Evolutionary conservation across 768 basidiomycete genomes (phyloP).

Genomic region (Trametes cinnabarina): DNA sequence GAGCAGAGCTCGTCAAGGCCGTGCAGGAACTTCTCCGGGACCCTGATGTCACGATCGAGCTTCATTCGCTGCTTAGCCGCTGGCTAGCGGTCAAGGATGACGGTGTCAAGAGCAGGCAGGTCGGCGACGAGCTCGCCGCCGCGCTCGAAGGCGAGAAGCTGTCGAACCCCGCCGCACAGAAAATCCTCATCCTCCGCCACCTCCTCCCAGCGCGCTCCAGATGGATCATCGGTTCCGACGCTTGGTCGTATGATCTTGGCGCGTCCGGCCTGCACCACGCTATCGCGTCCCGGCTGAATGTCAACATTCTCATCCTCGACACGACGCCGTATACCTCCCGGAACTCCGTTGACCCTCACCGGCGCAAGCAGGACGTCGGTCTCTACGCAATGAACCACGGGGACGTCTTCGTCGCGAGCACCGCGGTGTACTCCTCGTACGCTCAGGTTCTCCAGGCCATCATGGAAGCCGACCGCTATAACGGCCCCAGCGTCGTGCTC

Average conservation of each 20-base stretch:
- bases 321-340: slow-evolving; percentile 85
- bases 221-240: slow-evolving; percentile 98
- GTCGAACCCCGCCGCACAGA: slow-evolving; percentile 46
- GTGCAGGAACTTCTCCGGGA: slow-evolving; percentile 66
- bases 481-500: slow-evolving; percentile 88
- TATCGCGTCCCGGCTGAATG: slow-evolving; percentile 84
- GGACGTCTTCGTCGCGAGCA: slow-evolving; percentile 91
- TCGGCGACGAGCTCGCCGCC: slow-evolving; percentile 57
- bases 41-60: slow-evolving; percentile 44
- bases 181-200: slow-evolving; percentile 56
- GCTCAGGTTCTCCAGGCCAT: slow-evolving; percentile 89
- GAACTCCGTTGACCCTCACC: slow-evolving; percentile 61
- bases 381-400: slow-evolving; percentile 99
- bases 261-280: slow-evolving; percentile 93
- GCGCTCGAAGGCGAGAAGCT: slow-evolving; percentile 41
- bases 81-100: slow-evolving; percentile 80
- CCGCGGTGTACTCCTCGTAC: slow-evolving; percentile 95
- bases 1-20: slow-evolving; percentile 61
- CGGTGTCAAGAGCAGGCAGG: slow-evolving; percentile 50
- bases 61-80: slow-evolving; percentile 71
- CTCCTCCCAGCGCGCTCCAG: slow-evolving; percentile 70
- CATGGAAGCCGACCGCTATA: slow-evolving; percentile 85
- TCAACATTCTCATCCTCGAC: slow-evolving; percentile 96
- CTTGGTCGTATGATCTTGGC: slow-evolving; percentile 97
- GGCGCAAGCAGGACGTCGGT: slow-evolving; percentile 94